These are phyloP conservation scores for Singerocomus inundabilis DNA, from an alignment of 1,284 basidiomycete genomes.

Conservation along the genomic window DNA sequence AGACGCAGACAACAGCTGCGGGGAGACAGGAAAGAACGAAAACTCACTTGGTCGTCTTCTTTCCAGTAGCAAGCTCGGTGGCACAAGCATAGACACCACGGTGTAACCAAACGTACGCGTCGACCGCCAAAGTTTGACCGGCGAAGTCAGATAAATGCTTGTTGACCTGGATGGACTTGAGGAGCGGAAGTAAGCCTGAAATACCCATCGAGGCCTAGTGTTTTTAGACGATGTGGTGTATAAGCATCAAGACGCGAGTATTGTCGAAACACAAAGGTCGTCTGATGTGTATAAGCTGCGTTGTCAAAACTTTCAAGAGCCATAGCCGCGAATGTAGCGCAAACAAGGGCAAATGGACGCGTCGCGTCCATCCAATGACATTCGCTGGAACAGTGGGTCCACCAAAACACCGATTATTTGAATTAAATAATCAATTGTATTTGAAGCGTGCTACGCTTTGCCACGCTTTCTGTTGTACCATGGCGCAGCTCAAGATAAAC, in stretches of 20 bases:
- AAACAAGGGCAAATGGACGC: conserved; percentile 33
- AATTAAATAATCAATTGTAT: no score
- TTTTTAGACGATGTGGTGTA: background rate
- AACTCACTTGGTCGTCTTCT: conserved; percentile 77
- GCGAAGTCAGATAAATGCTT: conserved; percentile 79
- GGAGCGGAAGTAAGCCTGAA: conserved; percentile 86
- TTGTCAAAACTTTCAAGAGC: background rate
- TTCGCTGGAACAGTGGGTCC: background rate
- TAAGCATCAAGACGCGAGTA: conserved; percentile 5
- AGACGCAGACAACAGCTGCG: background rate
- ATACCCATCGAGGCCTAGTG: conserved; percentile 72
- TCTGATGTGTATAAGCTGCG: background rate
- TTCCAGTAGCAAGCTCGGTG: conserved; percentile 84
- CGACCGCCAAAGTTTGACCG: conserved; percentile 80
- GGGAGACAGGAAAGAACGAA: background rate
- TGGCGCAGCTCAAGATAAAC: no score
- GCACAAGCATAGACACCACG: conserved; percentile 92
- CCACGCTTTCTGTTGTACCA: no score
- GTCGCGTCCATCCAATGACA: conserved; percentile 30
- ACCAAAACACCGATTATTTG: no score
- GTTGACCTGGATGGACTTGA: conserved; percentile 86
- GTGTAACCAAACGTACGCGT: conserved; percentile 98
- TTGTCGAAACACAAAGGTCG: conserved; percentile 3
- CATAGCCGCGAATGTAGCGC: background rate
- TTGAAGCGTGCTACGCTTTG: no score